These are phyloP conservation scores for Starmerella vaccinii DNA, from an alignment of 805 yeast genomes.

Conservation along the genomic window DNA sequence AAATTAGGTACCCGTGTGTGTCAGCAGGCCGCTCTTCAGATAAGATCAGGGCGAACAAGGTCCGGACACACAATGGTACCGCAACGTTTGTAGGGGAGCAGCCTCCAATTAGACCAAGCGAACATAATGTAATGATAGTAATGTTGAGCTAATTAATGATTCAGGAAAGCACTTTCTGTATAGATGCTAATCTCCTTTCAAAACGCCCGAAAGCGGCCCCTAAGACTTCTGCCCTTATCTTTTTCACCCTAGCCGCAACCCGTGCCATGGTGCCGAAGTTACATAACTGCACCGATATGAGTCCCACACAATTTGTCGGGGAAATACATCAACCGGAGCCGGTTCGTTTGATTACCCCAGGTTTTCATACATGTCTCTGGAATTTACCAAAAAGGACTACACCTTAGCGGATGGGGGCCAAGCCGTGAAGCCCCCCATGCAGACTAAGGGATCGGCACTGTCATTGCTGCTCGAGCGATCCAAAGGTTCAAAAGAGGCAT, in stretches of 20 bases:
- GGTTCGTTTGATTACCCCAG: neutral
- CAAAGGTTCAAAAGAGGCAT: constrained; percentile 9
- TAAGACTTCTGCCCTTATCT: neutral
- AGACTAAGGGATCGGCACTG: constrained; percentile 20
- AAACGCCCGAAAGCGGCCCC: neutral
- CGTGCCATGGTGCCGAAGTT: neutral
- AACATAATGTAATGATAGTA: no score
- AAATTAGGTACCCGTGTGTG: neutral
- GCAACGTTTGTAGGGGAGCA: neutral
- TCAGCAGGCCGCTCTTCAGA: constrained; percentile 3
- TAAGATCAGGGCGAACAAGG: constrained; percentile 1
- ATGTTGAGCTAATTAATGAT: no score
- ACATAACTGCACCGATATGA: constrained; percentile 5
- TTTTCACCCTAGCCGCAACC: constrained; percentile 3
- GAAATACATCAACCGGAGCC: neutral
- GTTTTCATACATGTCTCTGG: constrained; percentile 13
- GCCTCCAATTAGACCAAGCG: no score
- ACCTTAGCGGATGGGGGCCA: neutral
- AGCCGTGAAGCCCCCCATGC: neutral
- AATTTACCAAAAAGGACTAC: constrained; percentile 20
- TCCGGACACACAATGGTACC: neutral
- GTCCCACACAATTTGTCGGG: neutral
- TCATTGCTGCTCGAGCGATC: constrained; percentile 22
- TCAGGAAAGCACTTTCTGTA: no score
- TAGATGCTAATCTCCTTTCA: no score